These are phyloP conservation scores for Nemania sp. DNA, from an alignment of 2,329 filamentous ascomycete genomes.

Conservation along the genomic window DNA sequence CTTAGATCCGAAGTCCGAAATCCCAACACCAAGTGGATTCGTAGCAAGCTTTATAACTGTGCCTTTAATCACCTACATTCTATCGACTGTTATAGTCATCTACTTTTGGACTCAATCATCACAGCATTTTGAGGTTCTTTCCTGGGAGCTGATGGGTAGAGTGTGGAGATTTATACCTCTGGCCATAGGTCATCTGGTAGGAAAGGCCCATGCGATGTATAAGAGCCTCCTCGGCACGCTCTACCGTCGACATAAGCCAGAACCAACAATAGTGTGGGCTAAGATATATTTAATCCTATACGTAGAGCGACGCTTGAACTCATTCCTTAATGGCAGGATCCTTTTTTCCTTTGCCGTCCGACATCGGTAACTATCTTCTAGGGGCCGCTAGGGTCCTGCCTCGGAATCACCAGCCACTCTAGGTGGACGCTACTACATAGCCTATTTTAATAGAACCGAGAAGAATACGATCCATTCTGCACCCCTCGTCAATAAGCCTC, in stretches of 20 bases:
- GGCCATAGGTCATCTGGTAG: not conserved
- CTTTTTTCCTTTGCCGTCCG: no score
- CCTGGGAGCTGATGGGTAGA: conserved; percentile 6
- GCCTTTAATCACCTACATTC: conserved; percentile 30
- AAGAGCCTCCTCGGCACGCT: not conserved
- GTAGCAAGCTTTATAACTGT: conserved; percentile 28
- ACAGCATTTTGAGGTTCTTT: not conserved
- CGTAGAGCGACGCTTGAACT: not conserved
- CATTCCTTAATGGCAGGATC: no score
- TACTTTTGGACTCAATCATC: conserved; percentile 31
- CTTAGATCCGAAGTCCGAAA: conserved; percentile 13
- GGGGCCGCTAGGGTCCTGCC: no score
- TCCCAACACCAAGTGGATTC: conserved; percentile 23
- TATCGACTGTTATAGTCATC: conserved; percentile 20
- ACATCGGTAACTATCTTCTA: no score
- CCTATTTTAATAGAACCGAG: no score
- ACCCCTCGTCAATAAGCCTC: no score
- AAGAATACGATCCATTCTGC: no score
- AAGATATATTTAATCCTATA: not conserved
- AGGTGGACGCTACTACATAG: no score
- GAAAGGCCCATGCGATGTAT: not conserved
- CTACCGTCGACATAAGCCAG: not conserved
- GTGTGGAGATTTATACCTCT: not conserved
- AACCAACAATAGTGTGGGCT: not conserved
- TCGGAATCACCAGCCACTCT: no score